Percentiles rank a stretch among this genome's conserved stretches.
Conservation (phyloP, 495 filamentous ascomycete species). For the Daldinia childiae region DNA sequence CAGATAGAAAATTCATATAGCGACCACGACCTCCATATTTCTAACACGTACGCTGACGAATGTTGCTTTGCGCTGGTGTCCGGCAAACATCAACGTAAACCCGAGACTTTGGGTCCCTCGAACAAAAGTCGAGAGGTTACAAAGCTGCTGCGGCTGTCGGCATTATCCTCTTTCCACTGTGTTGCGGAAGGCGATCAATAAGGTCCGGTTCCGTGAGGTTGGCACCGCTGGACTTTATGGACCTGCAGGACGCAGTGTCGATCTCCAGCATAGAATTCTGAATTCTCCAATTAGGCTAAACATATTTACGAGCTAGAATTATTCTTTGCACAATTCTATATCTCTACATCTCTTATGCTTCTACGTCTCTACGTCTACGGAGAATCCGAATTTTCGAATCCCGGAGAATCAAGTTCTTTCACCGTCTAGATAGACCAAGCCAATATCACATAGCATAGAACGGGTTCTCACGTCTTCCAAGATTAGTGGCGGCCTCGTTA, state of each 20-base stretch:
- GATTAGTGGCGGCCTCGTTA: background rate
- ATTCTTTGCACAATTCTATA: background rate
- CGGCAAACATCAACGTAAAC: conserved; percentile 20
- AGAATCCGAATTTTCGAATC: background rate
- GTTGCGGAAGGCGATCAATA: conserved; percentile 8
- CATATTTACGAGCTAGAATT: background rate
- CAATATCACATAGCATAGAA: background rate
- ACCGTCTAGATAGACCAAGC: background rate
- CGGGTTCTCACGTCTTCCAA: background rate
- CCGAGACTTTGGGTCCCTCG: conserved; percentile 36
- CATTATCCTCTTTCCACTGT: conserved; percentile 3
- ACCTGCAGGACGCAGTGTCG: conserved; percentile 31
- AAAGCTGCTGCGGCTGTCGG: conserved; percentile 15
- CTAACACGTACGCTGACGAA: background rate
- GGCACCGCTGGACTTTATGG: conserved; percentile 8
- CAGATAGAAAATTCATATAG: background rate
- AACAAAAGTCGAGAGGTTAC: conserved; percentile 22
- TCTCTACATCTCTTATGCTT: background rate
- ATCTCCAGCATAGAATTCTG: conserved; percentile 15
- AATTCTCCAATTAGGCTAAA: conserved; percentile 5
- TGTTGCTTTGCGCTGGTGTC: background rate
- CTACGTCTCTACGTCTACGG: background rate
- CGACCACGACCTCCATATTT: background rate
- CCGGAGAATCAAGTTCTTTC: no score
- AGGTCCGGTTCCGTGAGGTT: conserved; percentile 25